Conservation (phyloP, 352 stramenopile genomes). For the Phytophthora quininea region DNA sequence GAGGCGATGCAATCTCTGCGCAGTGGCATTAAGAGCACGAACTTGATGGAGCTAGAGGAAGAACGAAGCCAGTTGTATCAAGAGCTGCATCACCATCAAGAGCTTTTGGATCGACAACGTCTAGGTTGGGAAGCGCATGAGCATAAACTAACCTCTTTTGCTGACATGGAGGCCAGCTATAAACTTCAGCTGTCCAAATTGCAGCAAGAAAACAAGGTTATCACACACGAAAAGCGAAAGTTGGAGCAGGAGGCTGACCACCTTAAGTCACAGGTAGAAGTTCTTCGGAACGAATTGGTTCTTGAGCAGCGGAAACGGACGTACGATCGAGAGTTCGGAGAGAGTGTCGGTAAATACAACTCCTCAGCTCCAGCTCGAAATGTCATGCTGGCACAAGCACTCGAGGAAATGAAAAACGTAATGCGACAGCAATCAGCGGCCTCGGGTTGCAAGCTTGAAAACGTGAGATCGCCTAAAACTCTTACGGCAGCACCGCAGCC, state of each 20-base stretch:
- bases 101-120: constrained; percentile 32
- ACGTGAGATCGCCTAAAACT: constrained; percentile 33
- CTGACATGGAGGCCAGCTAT: constrained; percentile 34
- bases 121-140: constrained; percentile 35
- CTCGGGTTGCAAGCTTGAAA: constrained; percentile 38
- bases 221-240: constrained; percentile 48
- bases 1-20: constrained; percentile 65
- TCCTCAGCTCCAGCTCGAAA: constrained; percentile 27
- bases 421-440: constrained; percentile 36
- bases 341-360: constrained; percentile 21
- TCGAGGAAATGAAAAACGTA: constrained; percentile 46
- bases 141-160: constrained; percentile 36
- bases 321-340: constrained; percentile 50
- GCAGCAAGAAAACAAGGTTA: constrained; percentile 47
- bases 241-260: constrained; percentile 53
- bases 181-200: constrained; percentile 43
- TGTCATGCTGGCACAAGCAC: constrained; percentile 32
- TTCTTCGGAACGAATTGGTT: constrained; percentile 51
- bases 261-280: constrained; percentile 38
- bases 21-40: constrained; percentile 51
- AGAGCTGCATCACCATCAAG: constrained; percentile 45
- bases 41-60: constrained; percentile 66
- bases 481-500: background rate
- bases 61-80: constrained; percentile 55
- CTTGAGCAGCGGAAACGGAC: constrained; percentile 60